Evolutionary conservation across 1,139 yeast genomes (phyloP), one percentile per base, ranked within the genome.

Genomic region (Suhomyces bribrorum): DNA sequence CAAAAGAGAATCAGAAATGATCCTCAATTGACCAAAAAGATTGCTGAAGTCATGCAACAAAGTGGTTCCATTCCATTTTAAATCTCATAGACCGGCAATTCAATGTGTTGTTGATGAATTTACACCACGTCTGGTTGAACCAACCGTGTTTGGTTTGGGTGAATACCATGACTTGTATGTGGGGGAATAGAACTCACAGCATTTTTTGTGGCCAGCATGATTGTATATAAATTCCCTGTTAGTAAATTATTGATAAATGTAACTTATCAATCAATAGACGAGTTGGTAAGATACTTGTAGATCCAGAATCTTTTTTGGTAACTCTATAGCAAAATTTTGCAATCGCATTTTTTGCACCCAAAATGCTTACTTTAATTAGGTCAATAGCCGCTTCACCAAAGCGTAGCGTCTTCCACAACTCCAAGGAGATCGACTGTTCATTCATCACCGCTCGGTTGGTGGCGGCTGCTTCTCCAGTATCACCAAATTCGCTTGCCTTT

Each of bases 381-480:
- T 50, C 59, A 3, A 29, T 61, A 3, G 54, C 54, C 2, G 48
- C 65, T 2, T 43, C 57, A 13, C 72, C 73, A 4, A 68, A 64
- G 37, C 48, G 51, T 12, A 29, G 50, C 8, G 49, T 47, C 36
- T 65, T 59, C 33, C 24, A 43, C 5, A 33, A 36, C 1, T 34
- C 44, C 16, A 38, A 61, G 7, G 52, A 57, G 5, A 61, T 82
- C 14, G 95, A 87, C 52, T 59, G 87, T 35, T 73, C 90, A 0
- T 83, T 83, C 48, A 69, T 88, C 23, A 73, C 83, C 0, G 73
- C 79, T 0, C 72, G 71, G 37, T 44, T 87, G 8, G 73, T 85
- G 15, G 94, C 85, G 2, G 76, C 87, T 39, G 80, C 96, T 0
- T 85, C 84, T 51, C 96, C 96, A 0, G 79, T 81, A 0, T 64